Evolutionary conservation across 495 filamentous ascomycete species (phyloP).

Genomic region (Hyaloscypha bicolor): DNA sequence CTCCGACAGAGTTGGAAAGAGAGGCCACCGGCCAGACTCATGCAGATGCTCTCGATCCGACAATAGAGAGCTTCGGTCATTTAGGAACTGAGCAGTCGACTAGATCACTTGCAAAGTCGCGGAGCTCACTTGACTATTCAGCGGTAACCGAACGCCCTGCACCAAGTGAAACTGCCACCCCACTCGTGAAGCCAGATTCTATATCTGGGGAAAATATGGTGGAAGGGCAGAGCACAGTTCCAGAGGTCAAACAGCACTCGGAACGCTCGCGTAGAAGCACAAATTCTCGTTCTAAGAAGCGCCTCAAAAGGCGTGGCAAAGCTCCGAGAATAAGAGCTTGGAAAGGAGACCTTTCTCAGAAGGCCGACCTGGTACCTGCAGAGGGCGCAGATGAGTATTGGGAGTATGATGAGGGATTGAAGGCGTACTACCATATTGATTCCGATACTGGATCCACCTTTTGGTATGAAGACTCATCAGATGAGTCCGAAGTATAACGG

Average conservation of each 20-base stretch:
- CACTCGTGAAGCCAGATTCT: background rate
- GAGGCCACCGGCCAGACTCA: background rate
- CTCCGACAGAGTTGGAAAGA: background rate
- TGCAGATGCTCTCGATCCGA: background rate
- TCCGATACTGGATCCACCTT: conserved; percentile 6
- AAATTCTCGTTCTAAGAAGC: conserved; percentile 6
- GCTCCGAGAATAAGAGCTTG: conserved; percentile 2
- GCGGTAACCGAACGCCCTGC: background rate
- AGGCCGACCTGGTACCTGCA: conserved; percentile 8
- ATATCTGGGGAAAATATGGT: background rate
- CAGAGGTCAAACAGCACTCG: background rate
- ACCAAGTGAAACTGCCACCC: background rate
- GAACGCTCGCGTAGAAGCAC: too few relatives aligned
- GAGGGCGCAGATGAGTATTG: conserved; percentile 5
- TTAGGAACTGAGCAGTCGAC: background rate
- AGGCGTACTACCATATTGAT: conserved; percentile 7
- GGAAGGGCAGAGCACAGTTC: background rate
- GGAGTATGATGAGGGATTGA: background rate
- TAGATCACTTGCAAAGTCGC: background rate
- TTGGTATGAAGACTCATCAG: conserved; percentile 31
- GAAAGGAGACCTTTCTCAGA: conserved; percentile 5
- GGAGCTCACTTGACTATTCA: background rate
- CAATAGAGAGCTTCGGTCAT: background rate
- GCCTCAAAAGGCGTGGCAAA: conserved; percentile 4
- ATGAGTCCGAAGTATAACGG: conserved; percentile 1